Conservation (phyloP, 768 basidiomycete genomes). For the Lyophyllum shimeji region DNA sequence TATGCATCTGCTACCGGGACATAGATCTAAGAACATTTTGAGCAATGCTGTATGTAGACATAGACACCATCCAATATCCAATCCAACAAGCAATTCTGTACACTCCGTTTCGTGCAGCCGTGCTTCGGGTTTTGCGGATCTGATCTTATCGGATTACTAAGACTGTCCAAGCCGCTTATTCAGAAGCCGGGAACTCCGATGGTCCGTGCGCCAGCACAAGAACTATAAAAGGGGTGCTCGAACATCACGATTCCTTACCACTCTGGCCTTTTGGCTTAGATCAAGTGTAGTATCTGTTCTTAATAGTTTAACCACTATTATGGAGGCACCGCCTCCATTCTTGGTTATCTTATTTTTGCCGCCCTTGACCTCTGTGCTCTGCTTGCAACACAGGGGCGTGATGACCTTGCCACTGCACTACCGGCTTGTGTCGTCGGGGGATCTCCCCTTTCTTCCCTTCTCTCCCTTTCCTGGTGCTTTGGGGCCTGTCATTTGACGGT, state of each 20-base stretch:
- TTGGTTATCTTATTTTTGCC: neutral
- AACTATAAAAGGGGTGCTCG: neutral
- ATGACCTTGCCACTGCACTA: neutral
- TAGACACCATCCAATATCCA: conserved; percentile 16
- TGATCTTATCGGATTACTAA: too few species aligned
- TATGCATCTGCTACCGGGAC: conserved; percentile 14
- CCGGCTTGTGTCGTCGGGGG: neutral
- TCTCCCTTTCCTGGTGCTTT: neutral
- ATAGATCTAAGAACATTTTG: neutral
- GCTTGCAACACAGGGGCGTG: neutral
- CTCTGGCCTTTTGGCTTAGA: neutral
- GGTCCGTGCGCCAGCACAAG: neutral
- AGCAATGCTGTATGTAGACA: conserved; percentile 8
- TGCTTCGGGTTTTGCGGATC: too few species aligned
- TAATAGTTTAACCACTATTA: neutral
- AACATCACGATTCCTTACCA: neutral
- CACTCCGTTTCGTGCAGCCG: neutral
- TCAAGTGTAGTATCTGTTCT: neutral
- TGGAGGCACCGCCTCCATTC: neutral
- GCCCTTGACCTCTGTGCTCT: neutral
- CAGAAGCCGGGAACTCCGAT: neutral
- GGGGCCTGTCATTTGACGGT: neutral
- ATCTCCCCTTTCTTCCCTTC: neutral
- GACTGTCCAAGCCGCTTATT: too few species aligned
- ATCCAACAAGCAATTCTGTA: neutral